A percentile compares a stretch with the other conserved stretches of the same genome.
Conservation (phyloP, 495 filamentous ascomycete species). For the Beverwykella pulmonaria region DNA sequence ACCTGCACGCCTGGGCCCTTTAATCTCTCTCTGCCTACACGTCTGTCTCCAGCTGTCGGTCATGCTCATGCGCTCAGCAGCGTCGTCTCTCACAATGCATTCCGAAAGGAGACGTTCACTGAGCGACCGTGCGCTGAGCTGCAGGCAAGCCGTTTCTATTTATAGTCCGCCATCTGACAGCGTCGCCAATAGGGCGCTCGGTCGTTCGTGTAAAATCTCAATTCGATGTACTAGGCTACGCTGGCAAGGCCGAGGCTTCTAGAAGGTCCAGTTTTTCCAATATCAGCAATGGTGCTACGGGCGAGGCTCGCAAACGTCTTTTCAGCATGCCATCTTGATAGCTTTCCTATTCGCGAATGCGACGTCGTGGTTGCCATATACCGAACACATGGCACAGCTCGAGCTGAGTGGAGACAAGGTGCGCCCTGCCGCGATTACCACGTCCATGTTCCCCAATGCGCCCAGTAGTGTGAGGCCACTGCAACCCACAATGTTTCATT, state of each 20-base stretch:
- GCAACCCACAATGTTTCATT: slow-evolving; percentile 20
- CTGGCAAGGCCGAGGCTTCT: slow-evolving; percentile 32
- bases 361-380: neutral
- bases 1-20: neutral
- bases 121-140: neutral
- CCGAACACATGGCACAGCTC: neutral
- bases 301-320: too few relatives aligned
- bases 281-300: neutral
- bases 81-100: neutral
- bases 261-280: neutral
- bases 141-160: neutral
- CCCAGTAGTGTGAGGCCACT: slow-evolving; percentile 13
- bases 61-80: neutral
- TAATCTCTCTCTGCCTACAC: neutral
- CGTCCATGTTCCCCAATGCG: neutral
- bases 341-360: neutral
- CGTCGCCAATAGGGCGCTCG: neutral
- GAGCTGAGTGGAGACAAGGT: neutral
- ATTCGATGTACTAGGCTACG: too few relatives aligned
- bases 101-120: neutral
- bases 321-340: too few relatives aligned
- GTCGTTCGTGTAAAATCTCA: too few relatives aligned
- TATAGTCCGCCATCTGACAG: neutral
- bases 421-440: neutral
- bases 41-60: neutral